Evolutionary conservation across 1,284 basidiomycete genomes (phyloP), one percentile per base, ranked within the genome.

Genomic region (Moesziomyces aphidis): DNA sequence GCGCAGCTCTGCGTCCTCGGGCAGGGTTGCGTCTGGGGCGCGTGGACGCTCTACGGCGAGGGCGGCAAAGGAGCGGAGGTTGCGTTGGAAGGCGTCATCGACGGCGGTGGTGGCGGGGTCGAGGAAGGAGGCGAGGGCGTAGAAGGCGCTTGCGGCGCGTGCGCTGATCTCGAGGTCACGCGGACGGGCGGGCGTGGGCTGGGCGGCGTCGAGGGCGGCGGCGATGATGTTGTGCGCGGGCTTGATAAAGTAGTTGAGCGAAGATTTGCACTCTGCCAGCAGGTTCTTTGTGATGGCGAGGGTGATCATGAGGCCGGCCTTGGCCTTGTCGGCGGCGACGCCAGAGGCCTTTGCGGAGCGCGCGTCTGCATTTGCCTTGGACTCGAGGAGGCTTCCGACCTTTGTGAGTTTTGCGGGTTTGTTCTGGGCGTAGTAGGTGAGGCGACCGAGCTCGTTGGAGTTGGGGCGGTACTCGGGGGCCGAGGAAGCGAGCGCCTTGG

Each of bases 401-500:
- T 96, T 96, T 63, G 91, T 88, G 24, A 97, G 89, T 86, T 97
- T 96, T 36, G 92, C 91, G 1, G 95, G 93, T 78, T 91, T 90
- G 85, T 95, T 94, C 13, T 91, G 90, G 11, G 93, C 94, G 88
- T 94, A 95, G 86, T 97, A 97, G 5, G 93, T 93, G 68, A 99
- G 88, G 50, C 92, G 90, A 58, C 93, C 94, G 36, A 97, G 88
- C 82, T 97, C 95, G 85, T 97, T 95, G 50, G 77, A 68, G 60
- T 83, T 85, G 50, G 84, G 82, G 34, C 82, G 71, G 59, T 91
- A 96, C 59, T 93, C 91, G 39, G 93, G 91, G 26, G 89, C 91
- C 10, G 92, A 88, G 31, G 91, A 90, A 50, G 91, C 86, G 48
- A 96, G 88, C 10, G 91, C 89, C 75, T 94, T 92, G 60, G 90